Conservation (phyloP, 1,284 basidiomycete species). For the Ganoderma meredithae region DNA sequence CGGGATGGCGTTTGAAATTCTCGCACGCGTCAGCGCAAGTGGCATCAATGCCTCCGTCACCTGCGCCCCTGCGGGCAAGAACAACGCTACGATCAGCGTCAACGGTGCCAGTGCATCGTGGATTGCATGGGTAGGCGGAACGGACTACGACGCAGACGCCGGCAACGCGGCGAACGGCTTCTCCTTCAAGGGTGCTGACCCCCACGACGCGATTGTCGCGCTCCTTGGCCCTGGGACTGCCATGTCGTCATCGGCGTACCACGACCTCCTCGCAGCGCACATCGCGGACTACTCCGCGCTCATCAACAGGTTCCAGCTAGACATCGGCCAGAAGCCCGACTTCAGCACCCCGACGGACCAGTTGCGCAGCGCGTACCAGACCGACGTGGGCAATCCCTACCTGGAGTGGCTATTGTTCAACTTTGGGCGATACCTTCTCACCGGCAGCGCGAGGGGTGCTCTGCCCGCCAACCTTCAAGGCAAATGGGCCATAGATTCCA, state of each 20-base stretch:
- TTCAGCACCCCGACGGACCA: slow-evolving; percentile 62
- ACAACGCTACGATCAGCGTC: slow-evolving; percentile 66
- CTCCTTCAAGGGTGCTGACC: slow-evolving; percentile 69
- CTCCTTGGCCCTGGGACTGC: slow-evolving; percentile 46
- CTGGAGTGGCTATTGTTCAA: slow-evolving; percentile 79
- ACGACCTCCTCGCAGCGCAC: slow-evolving; percentile 52
- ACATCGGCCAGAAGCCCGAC: slow-evolving; percentile 64
- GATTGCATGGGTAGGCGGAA: slow-evolving; percentile 76
- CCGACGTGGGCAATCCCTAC: slow-evolving; percentile 66
- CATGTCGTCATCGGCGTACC: slow-evolving; percentile 40
- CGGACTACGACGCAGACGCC: slow-evolving; percentile 69
- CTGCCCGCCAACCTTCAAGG: slow-evolving; percentile 79
- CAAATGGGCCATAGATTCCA: slow-evolving; percentile 65
- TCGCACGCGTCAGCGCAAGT: slow-evolving; percentile 55
- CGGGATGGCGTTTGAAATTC: slow-evolving; percentile 75
- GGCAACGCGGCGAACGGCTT: slow-evolving; percentile 63
- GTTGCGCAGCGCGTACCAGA: slow-evolving; percentile 58
- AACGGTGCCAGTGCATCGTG: slow-evolving; percentile 56
- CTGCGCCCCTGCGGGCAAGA: slow-evolving; percentile 44
- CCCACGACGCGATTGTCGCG: slow-evolving; percentile 55
- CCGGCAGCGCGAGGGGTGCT: slow-evolving; percentile 63
- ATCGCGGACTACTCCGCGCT: slow-evolving; percentile 55
- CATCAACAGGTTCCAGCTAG: slow-evolving; percentile 59
- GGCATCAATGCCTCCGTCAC: slow-evolving; percentile 30
- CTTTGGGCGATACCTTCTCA: slow-evolving; percentile 71